These are phyloP conservation scores for Tylopilus felleus DNA, from an alignment of 768 basidiomycete genomes.

Conservation along the genomic window DNA sequence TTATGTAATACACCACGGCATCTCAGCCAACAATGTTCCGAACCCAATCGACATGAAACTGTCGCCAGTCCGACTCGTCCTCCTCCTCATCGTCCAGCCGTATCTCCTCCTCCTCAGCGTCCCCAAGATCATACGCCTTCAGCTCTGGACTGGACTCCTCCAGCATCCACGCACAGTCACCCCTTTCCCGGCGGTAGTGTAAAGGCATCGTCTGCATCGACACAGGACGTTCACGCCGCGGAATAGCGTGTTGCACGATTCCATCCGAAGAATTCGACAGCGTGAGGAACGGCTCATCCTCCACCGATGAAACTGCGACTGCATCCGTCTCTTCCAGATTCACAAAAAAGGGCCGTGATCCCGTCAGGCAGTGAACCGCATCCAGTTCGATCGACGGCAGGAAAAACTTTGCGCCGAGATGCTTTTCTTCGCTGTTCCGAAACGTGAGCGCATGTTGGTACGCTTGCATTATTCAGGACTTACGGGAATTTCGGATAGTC, in stretches of 20 bases:
- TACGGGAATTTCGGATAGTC: constrained; percentile 11
- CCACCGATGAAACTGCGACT: constrained; percentile 13
- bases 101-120: constrained; percentile 33
- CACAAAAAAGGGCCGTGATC: constrained; percentile 45
- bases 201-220: constrained; percentile 34
- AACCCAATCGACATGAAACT: constrained; percentile 50
- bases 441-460: background rate
- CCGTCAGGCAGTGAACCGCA: constrained; percentile 38
- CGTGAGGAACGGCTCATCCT: constrained; percentile 44
- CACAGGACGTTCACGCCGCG: constrained; percentile 27
- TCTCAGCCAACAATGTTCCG: constrained; percentile 7
- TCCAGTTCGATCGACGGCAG: constrained; percentile 29
- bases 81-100: background rate
- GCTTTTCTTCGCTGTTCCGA: constrained; percentile 6
- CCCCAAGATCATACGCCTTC: constrained; percentile 25
- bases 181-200: constrained; percentile 18
- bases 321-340: constrained; percentile 33
- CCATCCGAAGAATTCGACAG: constrained; percentile 34
- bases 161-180: constrained; percentile 37
- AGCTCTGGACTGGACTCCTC: constrained; percentile 37
- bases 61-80: constrained; percentile 46
- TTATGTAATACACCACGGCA: constrained; percentile 17
- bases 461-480: background rate
- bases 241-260: constrained; percentile 18
- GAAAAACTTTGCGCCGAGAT: background rate